A percentile compares a stretch with the other conserved stretches of the same genome.
Conservation (phyloP, 2,329 filamentous ascomycete species). For the Bipolaris victoriae region DNA sequence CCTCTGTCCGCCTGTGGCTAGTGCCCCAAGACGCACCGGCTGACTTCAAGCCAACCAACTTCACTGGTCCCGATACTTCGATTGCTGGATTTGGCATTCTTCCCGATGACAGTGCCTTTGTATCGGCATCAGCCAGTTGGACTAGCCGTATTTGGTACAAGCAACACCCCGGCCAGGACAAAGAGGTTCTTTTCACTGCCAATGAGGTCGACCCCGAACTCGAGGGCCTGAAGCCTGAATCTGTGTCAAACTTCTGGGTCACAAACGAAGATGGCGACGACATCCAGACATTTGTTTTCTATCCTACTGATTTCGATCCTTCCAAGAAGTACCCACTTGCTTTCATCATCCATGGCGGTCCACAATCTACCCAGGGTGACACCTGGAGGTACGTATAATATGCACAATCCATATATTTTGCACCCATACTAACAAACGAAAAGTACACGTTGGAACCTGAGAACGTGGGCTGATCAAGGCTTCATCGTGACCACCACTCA, state of each 20-base stretch:
- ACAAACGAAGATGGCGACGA: constrained; percentile 62
- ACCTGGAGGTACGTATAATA: constrained; percentile 61
- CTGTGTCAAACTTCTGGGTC: constrained; percentile 74
- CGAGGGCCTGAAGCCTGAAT: constrained; percentile 67
- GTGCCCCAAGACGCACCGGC: constrained; percentile 64
- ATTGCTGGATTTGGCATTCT: constrained; percentile 58
- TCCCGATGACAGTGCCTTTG: constrained; percentile 61
- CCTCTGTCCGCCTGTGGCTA: constrained; percentile 59
- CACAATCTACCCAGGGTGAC: constrained; percentile 75
- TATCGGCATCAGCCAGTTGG: constrained; percentile 43
- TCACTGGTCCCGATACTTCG: constrained; percentile 51
- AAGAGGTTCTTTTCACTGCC: constrained; percentile 61
- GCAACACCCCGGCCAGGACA: constrained; percentile 39
- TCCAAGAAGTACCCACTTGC: constrained; percentile 77
- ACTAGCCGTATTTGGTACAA: constrained; percentile 44
- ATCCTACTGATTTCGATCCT: constrained; percentile 68
- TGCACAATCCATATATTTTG: not conserved
- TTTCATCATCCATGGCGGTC: constrained; percentile 82
- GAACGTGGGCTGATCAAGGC: constrained; percentile 84
- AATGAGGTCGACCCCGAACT: constrained; percentile 68
- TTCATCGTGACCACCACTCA: constrained; percentile 83
- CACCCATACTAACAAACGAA: not conserved
- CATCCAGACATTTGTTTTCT: constrained; percentile 72
- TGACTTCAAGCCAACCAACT: constrained; percentile 54
- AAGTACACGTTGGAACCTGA: constrained; percentile 79